phyloP scores from a whole-genome alignment of 75 land plant species.

The Sequoiadendron giganteum region DNA sequence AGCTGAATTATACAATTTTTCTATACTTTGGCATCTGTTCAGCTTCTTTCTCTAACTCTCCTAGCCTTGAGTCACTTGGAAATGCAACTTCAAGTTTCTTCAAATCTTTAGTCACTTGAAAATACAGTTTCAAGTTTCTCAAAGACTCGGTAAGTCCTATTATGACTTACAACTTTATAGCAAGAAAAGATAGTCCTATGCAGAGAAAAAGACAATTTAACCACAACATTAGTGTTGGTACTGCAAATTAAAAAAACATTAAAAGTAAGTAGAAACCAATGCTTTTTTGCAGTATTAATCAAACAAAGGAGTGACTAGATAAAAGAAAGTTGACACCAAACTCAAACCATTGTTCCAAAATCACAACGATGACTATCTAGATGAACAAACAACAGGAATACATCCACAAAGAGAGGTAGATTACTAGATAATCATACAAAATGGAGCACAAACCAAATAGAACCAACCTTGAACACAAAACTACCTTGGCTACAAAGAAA shows the following conservation, averaged over 20 bases:
- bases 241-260: neutral
- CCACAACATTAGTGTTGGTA: neutral
- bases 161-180: neutral
- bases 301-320: neutral
- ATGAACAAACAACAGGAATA: neutral
- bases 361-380: neutral
- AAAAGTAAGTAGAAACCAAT: too few species aligned
- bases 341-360: neutral
- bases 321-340: neutral
- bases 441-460: neutral
- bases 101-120: neutral
- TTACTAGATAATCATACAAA: neutral
- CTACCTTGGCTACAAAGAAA: neutral
- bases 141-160: neutral
- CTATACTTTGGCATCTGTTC: neutral
- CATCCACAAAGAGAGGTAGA: neutral
- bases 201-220: neutral
- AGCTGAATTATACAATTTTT: neutral
- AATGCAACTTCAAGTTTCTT: neutral
- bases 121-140: neutral
- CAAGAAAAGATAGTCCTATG: neutral
- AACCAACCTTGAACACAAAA: too few species aligned
- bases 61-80: neutral
- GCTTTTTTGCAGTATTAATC: neutral
- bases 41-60: neutral